Percentiles rank a stretch among this genome's conserved stretches.
Evolutionary conservation across 768 basidiomycete species (phyloP).

Genomic region (Hypholoma fasciculare): DNA sequence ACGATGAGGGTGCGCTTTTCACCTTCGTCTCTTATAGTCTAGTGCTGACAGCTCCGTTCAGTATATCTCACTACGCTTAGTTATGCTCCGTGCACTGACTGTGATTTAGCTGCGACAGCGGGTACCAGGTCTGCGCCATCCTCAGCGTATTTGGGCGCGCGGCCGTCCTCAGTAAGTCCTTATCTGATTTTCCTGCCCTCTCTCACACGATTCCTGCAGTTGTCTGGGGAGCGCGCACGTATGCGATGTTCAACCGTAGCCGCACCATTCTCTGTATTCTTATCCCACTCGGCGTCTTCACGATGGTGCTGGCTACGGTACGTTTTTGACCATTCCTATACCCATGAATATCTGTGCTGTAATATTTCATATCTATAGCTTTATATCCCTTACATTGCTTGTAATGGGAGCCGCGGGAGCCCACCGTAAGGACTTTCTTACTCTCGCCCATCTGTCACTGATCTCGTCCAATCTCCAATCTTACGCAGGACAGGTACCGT

Average conservation of each 20-base stretch:
- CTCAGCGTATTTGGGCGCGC: slow-evolving; percentile 16
- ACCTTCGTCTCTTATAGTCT: neutral
- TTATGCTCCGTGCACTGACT: too few species aligned
- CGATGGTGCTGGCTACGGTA: slow-evolving; percentile 10
- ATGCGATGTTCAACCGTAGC: slow-evolving; percentile 11
- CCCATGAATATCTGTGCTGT: neutral
- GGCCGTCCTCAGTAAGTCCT: slow-evolving; percentile 9
- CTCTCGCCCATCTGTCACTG: neutral
- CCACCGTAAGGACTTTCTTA: slow-evolving; percentile 1
- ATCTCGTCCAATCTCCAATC: neutral
- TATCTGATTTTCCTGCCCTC: too few species aligned
- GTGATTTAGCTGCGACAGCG: slow-evolving; percentile 10
- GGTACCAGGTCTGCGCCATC: slow-evolving; percentile 12
- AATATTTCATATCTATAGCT: neutral
- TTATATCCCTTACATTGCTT: slow-evolving; percentile 10
- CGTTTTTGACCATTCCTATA: neutral
- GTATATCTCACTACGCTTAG: neutral
- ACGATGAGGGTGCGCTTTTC: slow-evolving; percentile 8
- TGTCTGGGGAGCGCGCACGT: slow-evolving; percentile 15
- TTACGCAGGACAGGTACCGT: neutral
- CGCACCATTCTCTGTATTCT: slow-evolving; percentile 4
- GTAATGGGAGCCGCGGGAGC: slow-evolving; percentile 6
- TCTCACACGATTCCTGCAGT: neutral
- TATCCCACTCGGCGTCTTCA: neutral
- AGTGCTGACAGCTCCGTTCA: neutral